Percentiles rank a stretch among this genome's conserved stretches.
phyloP scores from a whole-genome alignment of 192 early-diverging fungal genomes.

The Globomyces pollinis-pini region DNA sequence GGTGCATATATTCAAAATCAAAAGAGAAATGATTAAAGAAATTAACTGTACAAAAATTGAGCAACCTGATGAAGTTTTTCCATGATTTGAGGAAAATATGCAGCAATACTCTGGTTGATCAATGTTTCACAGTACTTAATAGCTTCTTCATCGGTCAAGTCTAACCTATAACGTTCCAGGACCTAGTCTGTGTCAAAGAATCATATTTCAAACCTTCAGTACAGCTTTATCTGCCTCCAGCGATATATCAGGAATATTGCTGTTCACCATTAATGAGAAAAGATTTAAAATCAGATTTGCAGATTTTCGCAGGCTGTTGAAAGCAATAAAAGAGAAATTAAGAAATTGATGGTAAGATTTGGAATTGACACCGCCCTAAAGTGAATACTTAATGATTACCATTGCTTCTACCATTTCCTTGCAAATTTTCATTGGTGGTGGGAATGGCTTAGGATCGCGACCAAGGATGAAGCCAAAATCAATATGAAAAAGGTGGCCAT shows the following conservation, averaged over 20 bases:
- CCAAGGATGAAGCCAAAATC: conserved; percentile 99
- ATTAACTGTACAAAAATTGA: conserved; percentile 35
- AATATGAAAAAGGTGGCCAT: conserved; percentile 90
- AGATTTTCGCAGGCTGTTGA: conserved; percentile 84
- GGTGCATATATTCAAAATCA: too few relatives aligned
- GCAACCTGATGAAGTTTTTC: conserved; percentile 97
- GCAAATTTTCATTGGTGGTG: conserved; percentile 98
- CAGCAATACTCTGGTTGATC: conserved; percentile 89
- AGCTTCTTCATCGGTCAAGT: conserved; percentile 83
- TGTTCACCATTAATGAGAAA: conserved; percentile 96
- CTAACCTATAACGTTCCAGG: conserved; percentile 90
- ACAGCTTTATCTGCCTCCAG: conserved; percentile 98
- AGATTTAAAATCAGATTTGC: conserved; percentile 96
- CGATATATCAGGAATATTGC: conserved; percentile 94
- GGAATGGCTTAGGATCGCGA: conserved; percentile 98
- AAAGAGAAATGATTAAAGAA: too few relatives aligned
- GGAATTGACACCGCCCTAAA: conserved; percentile 86
- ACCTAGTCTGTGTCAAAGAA: too few relatives aligned
- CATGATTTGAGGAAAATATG: conserved; percentile 95
- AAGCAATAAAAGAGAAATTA: conserved; percentile 90
- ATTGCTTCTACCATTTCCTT: conserved; percentile 99
- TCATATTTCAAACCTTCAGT: too few relatives aligned
- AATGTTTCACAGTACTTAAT: conserved; percentile 88
- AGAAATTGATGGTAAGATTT: conserved; percentile 85
- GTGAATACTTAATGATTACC: too few relatives aligned